These are phyloP conservation scores for Yamadazyma sp. DNA, from an alignment of 1,139 yeast species.

Conservation along the genomic window DNA sequence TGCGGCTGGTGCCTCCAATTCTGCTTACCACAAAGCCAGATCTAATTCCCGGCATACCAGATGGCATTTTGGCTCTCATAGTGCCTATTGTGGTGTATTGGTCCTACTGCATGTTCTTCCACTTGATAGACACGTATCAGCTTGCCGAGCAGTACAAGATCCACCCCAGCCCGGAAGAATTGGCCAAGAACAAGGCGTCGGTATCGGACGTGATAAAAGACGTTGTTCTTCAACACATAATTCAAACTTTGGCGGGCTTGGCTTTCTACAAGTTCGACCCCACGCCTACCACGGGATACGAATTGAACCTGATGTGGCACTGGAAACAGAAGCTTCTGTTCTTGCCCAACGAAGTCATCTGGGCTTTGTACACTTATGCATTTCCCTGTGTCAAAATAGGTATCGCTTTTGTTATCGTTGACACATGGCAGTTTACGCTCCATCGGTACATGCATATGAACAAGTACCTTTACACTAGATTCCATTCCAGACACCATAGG, in stretches of 20 bases:
- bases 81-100: constrained; percentile 85
- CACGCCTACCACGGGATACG: constrained; percentile 70
- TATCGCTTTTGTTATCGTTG: constrained; percentile 72
- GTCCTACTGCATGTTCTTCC: constrained; percentile 73
- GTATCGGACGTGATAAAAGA: constrained; percentile 70
- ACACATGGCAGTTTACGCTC: constrained; percentile 91
- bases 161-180: constrained; percentile 87
- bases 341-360: constrained; percentile 47
- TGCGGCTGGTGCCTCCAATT: constrained; percentile 15
- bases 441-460: constrained; percentile 88
- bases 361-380: constrained; percentile 57
- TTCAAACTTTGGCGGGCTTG: constrained; percentile 75
- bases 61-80: constrained; percentile 68
- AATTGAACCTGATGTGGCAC: constrained; percentile 65
- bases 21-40: constrained; percentile 28
- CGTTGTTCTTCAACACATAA: constrained; percentile 77
- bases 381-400: constrained; percentile 56
- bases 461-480: constrained; percentile 68
- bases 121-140: constrained; percentile 68
- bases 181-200: constrained; percentile 71
- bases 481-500: constrained; percentile 93
- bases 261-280: constrained; percentile 58
- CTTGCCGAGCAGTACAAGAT: constrained; percentile 82
- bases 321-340: constrained; percentile 35
- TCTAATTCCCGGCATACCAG: constrained; percentile 62